Percentiles rank a stretch among this genome's conserved stretches.
Evolutionary conservation across 768 basidiomycete genomes (phyloP).

Genomic region (Podaxis pistillaris): DNA sequence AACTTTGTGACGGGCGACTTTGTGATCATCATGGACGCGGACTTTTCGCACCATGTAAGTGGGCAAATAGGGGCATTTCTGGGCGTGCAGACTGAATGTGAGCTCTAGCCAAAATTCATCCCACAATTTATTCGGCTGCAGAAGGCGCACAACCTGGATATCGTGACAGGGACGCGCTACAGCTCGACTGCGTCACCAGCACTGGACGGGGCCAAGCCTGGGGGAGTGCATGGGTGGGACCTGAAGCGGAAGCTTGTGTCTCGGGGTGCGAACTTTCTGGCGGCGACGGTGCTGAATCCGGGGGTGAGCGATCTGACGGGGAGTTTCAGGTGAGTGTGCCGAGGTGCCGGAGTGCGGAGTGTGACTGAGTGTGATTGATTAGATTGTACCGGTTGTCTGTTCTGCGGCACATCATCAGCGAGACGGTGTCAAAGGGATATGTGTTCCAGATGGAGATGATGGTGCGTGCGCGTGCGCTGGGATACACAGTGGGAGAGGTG

Average conservation of each 20-base stretch:
- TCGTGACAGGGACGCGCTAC: constrained; percentile 92
- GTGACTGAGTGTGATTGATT: not conserved
- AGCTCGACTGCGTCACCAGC: constrained; percentile 58
- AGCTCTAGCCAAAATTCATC: constrained; percentile 83
- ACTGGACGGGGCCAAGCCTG: constrained; percentile 60
- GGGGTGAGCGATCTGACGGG: constrained; percentile 91
- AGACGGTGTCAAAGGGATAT: constrained; percentile 85
- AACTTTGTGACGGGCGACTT: constrained; percentile 90
- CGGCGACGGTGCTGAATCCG: constrained; percentile 79
- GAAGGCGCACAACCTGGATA: constrained; percentile 83
- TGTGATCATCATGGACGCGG: constrained; percentile 96
- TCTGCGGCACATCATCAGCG: constrained; percentile 78
- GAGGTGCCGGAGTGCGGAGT: constrained; percentile 2
- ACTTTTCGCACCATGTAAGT: constrained; percentile 91
- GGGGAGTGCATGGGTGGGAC: constrained; percentile 93
- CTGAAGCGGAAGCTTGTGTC: constrained; percentile 86
- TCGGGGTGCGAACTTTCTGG: constrained; percentile 87
- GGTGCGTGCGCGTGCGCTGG: constrained; percentile 81
- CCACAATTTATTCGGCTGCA: constrained; percentile 88
- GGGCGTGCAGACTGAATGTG: not conserved
- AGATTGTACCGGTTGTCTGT: constrained; percentile 79
- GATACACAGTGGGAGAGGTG: constrained; percentile 85
- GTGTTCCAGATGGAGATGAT: constrained; percentile 99
- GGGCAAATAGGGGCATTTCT: constrained; percentile 8
- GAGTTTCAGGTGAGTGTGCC: constrained; percentile 68